Evolutionary conservation across 768 basidiomycete genomes (phyloP).

Genomic region (Lactarius deliciosus): DNA sequence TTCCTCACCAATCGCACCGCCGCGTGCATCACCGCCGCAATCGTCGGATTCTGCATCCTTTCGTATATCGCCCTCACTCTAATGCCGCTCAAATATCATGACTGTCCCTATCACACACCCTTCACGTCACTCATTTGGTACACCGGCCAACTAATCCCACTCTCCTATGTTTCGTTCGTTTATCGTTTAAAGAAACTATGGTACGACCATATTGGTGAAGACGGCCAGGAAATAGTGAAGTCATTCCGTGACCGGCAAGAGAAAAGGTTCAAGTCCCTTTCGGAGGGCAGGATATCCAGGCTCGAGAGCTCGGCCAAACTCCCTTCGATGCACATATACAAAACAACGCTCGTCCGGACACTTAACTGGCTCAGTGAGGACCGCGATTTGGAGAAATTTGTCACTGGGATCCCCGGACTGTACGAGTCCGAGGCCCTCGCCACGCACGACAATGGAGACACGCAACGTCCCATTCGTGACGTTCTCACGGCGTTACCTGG

Average conservation of each 20-base stretch:
- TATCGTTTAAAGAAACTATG: too few relatives aligned
- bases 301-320: not conserved
- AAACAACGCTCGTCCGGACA: not conserved
- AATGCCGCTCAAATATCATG: not conserved
- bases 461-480: not conserved
- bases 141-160: not conserved
- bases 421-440: not conserved
- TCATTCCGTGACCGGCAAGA: not conserved
- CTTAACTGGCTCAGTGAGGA: not conserved
- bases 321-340: not conserved
- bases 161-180: too few relatives aligned
- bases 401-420: not conserved
- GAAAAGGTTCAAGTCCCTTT: not conserved
- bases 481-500: not conserved
- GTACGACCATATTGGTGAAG: not conserved
- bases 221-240: not conserved
- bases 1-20: not conserved
- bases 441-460: not conserved
- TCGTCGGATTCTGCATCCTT: not conserved
- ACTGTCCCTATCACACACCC: constrained; percentile 1
- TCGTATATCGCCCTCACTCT: not conserved
- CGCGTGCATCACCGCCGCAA: not conserved
- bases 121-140: constrained; percentile 7
- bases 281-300: not conserved
- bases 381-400: not conserved